phyloP scores from a whole-genome alignment of 352 stramenopile species.

The Aphanomyces stellatus region DNA sequence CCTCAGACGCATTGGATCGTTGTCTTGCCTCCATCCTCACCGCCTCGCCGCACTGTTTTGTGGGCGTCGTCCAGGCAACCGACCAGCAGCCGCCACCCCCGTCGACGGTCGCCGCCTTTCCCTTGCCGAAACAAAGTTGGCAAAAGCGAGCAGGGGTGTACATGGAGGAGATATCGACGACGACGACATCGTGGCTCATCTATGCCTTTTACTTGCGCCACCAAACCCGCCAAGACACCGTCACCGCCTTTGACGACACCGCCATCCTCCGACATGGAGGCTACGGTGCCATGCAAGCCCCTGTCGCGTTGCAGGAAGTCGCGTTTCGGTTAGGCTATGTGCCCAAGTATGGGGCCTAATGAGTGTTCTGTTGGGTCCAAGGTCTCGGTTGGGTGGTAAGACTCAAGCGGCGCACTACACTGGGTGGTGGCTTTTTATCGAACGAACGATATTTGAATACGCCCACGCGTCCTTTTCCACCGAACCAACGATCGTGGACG shows the following conservation, averaged over 20 bases:
- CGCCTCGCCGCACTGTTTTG: not conserved
- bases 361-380: not conserved
- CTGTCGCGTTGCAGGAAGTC: not conserved
- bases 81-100: not conserved
- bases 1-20: not conserved
- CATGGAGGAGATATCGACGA: not conserved
- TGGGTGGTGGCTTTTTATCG: too few relatives aligned
- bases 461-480: too few relatives aligned
- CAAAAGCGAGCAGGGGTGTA: not conserved
- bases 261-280: not conserved
- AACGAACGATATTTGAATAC: too few relatives aligned
- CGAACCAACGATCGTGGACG: too few relatives aligned
- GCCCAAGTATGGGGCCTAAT: slow-evolving; percentile 14
- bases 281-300: slow-evolving; percentile 11
- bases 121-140: slow-evolving; percentile 14
- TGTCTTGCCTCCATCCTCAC: not conserved
- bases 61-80: slow-evolving; percentile 8
- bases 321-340: slow-evolving; percentile 11
- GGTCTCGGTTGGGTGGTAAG: too few relatives aligned
- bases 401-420: too few relatives aligned
- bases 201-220: slow-evolving; percentile 1
- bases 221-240: not conserved
- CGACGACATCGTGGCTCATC: not conserved
- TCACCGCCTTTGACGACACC: not conserved
- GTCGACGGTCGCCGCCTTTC: not conserved